Percentiles rank a stretch among this genome's conserved stretches.
Conservation (phyloP, 179 eudicot genomes). For the Carnegiea gigantea region DNA sequence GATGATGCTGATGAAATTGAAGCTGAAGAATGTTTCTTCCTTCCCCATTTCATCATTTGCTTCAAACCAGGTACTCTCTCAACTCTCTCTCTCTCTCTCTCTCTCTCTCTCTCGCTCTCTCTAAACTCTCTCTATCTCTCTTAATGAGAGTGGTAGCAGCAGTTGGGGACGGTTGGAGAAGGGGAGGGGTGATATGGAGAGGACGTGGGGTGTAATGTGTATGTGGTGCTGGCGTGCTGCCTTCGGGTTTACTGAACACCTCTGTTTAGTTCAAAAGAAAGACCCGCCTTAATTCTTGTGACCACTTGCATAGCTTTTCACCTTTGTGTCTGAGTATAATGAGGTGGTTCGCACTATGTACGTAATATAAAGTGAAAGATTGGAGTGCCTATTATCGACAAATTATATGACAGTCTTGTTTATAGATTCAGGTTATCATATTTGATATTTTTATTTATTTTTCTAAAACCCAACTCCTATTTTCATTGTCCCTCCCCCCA, state of each 20-base stretch:
- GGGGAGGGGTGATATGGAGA: neutral
- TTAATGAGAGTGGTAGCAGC: constrained; percentile 6
- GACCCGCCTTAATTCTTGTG: constrained; percentile 47
- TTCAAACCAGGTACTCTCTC: neutral
- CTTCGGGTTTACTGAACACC: neutral
- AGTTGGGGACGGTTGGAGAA: constrained; percentile 31
- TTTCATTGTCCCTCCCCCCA: no score
- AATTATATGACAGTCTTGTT: no score
- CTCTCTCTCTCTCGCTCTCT: neutral
- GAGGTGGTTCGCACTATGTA: constrained; percentile 18
- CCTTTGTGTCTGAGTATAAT: constrained; percentile 17
- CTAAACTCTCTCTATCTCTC: neutral
- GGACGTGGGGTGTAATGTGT: constrained; percentile 3
- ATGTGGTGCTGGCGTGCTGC: neutral
- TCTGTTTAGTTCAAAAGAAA: constrained; percentile 32
- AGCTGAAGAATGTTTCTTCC: constrained; percentile 37
- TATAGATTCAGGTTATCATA: no score
- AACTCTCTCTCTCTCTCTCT: constrained; percentile 2
- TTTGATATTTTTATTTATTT: no score
- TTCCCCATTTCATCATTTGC: constrained; percentile 53
- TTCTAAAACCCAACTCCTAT: no score
- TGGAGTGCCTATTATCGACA: neutral
- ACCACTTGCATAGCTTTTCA: constrained; percentile 24
- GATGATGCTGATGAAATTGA: constrained; percentile 29
- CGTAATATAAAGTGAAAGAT: constrained; percentile 16